Base-by-base conservation (phyloP, 371 early-diverging fungal species). In the Syncephalastrum contaminatum region DNA sequence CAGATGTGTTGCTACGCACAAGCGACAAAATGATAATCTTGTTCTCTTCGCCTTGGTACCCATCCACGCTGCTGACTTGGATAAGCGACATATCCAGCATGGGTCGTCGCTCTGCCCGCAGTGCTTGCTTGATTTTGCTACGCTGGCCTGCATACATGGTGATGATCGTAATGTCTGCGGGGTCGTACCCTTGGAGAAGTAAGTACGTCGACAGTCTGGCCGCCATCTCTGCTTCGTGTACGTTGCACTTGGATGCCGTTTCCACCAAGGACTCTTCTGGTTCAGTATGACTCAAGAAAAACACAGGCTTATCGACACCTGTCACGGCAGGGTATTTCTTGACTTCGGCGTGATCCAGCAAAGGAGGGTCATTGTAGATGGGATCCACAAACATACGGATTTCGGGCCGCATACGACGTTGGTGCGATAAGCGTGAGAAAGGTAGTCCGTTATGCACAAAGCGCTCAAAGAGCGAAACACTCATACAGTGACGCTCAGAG, bases 11-110 rank as follows among this genome's bases (percentile, higher is more conserved):
- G 49, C 85, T 86, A 43, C 90, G 73, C 30, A 88, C 89, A 21
- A 88, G 56, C 2, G 88, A 86, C 25, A 91, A 46, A 24, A 91
- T 81, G 53, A 90, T 87, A 36, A 90, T 84, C 40, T 90, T 89
- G 54, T 81, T 82, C 62, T 88, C 87, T 55, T 86, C 85, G 43
- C 92, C 92, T 64, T 93, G 90, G 54, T 86, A 93, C 5, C 88
- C 88, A 67, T 90, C 91, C 4, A 92, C 88, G 43, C 91, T 90
- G 18, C 83, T 77, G 1, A 90, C 79, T 4, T 75, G 70, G 36
- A 88, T 72, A 1, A 46, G 36, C 1, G 64, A 53, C 0, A 64
- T 51, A 39, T 71, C 74, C 2, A 73, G 43, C 22, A 63, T 58
- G 0, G 51, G 43, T 6, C 62, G 48, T 22, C 66, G 50, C 39